Base-by-base conservation (phyloP, 2,329 filamentous ascomycete genomes). In the Hyphodiscus sp. region DNA sequence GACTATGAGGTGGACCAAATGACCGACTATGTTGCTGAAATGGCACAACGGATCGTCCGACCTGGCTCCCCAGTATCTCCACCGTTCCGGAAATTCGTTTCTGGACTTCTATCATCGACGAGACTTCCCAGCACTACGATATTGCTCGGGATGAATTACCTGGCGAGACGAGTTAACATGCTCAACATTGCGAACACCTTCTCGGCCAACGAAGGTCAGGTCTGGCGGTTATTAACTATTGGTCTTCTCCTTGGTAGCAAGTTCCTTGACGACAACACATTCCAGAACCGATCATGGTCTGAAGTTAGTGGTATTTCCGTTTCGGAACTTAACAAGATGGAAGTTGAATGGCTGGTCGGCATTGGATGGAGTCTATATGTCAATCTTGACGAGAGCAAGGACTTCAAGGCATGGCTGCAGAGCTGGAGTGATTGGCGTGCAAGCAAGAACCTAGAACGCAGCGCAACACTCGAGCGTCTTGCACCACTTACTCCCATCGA, bases 1-100 rank as follows among this genome's bases (percentile, higher is more conserved):
- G 86, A 89, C 70, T 89, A 89, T 70, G 85, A 89, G 65, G 87
- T 89, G 78, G 84, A 87, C 62, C 77, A 83, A 68, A 89, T 89
- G 84, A 82, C 84, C 58, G 85, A 87, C 68, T 89, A 88, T 70
- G 85, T 89, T 68, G 82, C 83, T 63, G 82, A 87, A 65, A 86
- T 84, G 76, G 80, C 85, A 65, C 78, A 86, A 71, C 77, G 77
- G 78, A 81, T 82, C 72, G 81, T 87, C 67, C 77, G 79, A 65
- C 81, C 81, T 67, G 76, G 75, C 67, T 75, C 78, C 59, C 73
- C 77, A 64, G 78, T 81, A 62, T 76, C 78, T 29, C 75, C 81
- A 38, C 80, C 83, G 46, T 88, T 87, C 70, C 82, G 84, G 62
- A 88, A 87, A 72, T 89, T 86, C 76, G 85, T 88, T 58, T 80